Conservation (phyloP, 192 early-diverging fungal genomes). For the Anaeromyces robustus region DNA sequence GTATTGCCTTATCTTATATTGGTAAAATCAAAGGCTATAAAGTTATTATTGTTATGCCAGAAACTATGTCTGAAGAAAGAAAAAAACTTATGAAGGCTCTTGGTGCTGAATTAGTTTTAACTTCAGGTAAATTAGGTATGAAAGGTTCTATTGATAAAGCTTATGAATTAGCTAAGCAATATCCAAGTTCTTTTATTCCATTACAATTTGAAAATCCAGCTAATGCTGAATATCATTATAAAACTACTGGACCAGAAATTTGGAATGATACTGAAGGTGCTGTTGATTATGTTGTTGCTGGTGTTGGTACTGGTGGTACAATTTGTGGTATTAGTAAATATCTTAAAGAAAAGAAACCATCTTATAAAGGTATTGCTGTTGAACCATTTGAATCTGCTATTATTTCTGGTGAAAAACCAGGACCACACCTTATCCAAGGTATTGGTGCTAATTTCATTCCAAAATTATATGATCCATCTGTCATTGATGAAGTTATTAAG, state of each 20-base stretch:
- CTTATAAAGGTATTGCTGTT: not conserved
- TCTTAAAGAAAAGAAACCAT: constrained; percentile 31
- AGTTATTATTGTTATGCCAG: constrained; percentile 20
- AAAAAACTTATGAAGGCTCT: constrained; percentile 23
- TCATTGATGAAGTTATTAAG: not conserved
- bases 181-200: constrained; percentile 18
- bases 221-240: constrained; percentile 19
- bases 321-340: constrained; percentile 78
- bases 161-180: constrained; percentile 13
- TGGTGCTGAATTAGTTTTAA: constrained; percentile 21
- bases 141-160: constrained; percentile 21
- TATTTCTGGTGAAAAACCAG: not conserved
- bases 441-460: not conserved
- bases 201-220: constrained; percentile 18
- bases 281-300: constrained; percentile 18
- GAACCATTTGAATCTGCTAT: not conserved
- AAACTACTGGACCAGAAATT: constrained; percentile 20
- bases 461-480: not conserved
- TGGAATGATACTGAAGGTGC: constrained; percentile 14
- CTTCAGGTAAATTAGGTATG: constrained; percentile 21
- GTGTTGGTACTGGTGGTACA: constrained; percentile 34
- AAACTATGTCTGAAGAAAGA: constrained; percentile 22
- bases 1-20: constrained; percentile 24
- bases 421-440: not conserved
- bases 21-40: constrained; percentile 22